These are phyloP conservation scores for Fonsecaea pugnacius DNA, from an alignment of 2,329 filamentous ascomycete genomes.

Conservation along the genomic window DNA sequence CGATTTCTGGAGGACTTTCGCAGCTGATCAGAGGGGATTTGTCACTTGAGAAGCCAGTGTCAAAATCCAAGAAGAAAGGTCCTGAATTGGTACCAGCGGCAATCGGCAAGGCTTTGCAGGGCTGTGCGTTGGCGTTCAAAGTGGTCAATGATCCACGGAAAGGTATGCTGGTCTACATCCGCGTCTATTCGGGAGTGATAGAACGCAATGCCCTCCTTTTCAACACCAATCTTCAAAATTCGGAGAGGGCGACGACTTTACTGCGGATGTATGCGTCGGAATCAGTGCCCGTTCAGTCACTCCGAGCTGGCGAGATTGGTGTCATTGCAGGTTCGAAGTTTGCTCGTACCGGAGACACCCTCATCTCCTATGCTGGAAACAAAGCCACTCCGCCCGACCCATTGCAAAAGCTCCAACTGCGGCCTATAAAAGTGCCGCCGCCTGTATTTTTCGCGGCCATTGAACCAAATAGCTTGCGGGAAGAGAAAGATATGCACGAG, in stretches of 20 bases:
- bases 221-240: slow-evolving; percentile 82
- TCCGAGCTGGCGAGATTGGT: slow-evolving; percentile 87
- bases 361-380: slow-evolving; percentile 72
- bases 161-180: slow-evolving; percentile 86
- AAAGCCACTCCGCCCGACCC: slow-evolving; percentile 69
- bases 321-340: slow-evolving; percentile 88
- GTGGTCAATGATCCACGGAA: slow-evolving; percentile 86
- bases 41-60: slow-evolving; percentile 41
- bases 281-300: slow-evolving; percentile 78
- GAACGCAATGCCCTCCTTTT: slow-evolving; percentile 75
- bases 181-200: slow-evolving; percentile 85
- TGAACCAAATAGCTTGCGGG: slow-evolving; percentile 75
- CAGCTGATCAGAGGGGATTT: slow-evolving; percentile 54
- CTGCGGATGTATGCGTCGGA: slow-evolving; percentile 89
- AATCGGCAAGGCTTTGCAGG: slow-evolving; percentile 66
- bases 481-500: slow-evolving; percentile 77
- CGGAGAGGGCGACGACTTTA: slow-evolving; percentile 78
- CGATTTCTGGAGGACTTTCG: slow-evolving; percentile 59
- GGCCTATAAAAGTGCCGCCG: slow-evolving; percentile 85
- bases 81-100: slow-evolving; percentile 39
- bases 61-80: slow-evolving; percentile 50
- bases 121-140: slow-evolving; percentile 81
- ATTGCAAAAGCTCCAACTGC: slow-evolving; percentile 76
- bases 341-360: slow-evolving; percentile 90
- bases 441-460: slow-evolving; percentile 97